phyloP scores from a whole-genome alignment of 345 rosid species.

The Eucalyptus tenuipes region DNA sequence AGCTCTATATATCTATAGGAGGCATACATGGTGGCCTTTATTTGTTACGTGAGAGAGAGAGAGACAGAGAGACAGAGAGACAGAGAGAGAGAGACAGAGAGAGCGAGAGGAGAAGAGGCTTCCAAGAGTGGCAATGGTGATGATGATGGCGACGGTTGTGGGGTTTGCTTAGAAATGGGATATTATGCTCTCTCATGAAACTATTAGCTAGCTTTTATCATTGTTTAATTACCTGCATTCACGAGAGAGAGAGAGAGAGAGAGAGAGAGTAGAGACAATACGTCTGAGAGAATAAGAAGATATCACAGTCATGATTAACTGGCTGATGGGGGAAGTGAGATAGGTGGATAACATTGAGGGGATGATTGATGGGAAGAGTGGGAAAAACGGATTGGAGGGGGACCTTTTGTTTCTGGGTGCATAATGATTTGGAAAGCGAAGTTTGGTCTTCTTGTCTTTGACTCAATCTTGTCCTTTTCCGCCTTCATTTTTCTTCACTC shows the following conservation, averaged over 20 bases:
- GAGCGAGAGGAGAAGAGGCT: conserved; percentile 21
- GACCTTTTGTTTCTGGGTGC: conserved; percentile 13
- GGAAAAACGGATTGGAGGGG: conserved; percentile 64
- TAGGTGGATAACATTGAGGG: neutral
- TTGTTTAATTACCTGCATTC: neutral
- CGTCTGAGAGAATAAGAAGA: neutral
- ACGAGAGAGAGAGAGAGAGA: neutral
- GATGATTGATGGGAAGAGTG: conserved; percentile 63
- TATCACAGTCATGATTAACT: neutral
- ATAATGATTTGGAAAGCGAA: neutral
- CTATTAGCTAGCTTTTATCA: neutral
- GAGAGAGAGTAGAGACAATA: neutral
- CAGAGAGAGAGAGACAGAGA: conserved; percentile 8
- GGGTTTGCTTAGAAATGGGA: conserved; percentile 61
- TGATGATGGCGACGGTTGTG: conserved; percentile 47
- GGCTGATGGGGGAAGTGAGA: neutral
- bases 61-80: conserved; percentile 7
- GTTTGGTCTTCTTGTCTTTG: conserved; percentile 40
- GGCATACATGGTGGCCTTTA: conserved; percentile 11
- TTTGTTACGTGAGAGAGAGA: neutral
- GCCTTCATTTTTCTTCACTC: conserved; percentile 74
- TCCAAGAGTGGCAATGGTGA: conserved; percentile 46
- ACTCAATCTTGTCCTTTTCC: conserved; percentile 70
- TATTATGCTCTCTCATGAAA: conserved; percentile 2
- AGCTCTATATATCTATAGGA: neutral